phyloP scores from a whole-genome alignment of 352 stramenopile genomes.

The Phytophthora megakarya region DNA sequence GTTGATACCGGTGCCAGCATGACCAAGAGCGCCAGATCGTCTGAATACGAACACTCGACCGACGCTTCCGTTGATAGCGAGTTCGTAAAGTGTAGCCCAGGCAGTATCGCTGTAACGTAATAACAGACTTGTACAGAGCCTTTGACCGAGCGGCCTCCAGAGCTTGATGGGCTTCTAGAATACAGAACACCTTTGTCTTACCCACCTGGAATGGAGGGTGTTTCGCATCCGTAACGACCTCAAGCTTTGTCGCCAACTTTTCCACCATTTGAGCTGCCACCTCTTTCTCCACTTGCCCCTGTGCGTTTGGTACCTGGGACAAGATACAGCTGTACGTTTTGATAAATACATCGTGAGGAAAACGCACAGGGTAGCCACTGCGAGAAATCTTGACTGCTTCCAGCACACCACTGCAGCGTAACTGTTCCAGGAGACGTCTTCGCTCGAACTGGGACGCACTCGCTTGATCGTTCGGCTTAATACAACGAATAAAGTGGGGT shows the following conservation, averaged over 20 bases:
- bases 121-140: conserved; percentile 72
- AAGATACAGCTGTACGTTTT: conserved; percentile 82
- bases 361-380: conserved; percentile 93
- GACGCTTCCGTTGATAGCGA: conserved; percentile 55
- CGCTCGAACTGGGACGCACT: conserved; percentile 68
- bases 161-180: conserved; percentile 70
- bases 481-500: conserved; percentile 92
- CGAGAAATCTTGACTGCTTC: conserved; percentile 91
- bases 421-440: conserved; percentile 77
- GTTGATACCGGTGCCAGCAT: conserved; percentile 54
- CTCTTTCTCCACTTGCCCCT: conserved; percentile 52
- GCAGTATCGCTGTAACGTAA: conserved; percentile 78
- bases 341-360: conserved; percentile 93
- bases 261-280: conserved; percentile 56
- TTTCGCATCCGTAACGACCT: conserved; percentile 43
- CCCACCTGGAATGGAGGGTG: conserved; percentile 78
- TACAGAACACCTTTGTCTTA: conserved; percentile 83
- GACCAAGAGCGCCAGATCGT: conserved; percentile 51
- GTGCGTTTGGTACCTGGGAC: conserved; percentile 42
- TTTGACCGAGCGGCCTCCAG: conserved; percentile 64
- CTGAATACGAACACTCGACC: conserved; percentile 59
- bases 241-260: conserved; percentile 44
- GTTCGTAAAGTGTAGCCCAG: conserved; percentile 58
- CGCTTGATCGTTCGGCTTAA: conserved; percentile 86
- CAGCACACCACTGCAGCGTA: conserved; percentile 87